Base-by-base conservation (phyloP, 164 flowering plant genomes). In the Umbellularia californica region DNA sequence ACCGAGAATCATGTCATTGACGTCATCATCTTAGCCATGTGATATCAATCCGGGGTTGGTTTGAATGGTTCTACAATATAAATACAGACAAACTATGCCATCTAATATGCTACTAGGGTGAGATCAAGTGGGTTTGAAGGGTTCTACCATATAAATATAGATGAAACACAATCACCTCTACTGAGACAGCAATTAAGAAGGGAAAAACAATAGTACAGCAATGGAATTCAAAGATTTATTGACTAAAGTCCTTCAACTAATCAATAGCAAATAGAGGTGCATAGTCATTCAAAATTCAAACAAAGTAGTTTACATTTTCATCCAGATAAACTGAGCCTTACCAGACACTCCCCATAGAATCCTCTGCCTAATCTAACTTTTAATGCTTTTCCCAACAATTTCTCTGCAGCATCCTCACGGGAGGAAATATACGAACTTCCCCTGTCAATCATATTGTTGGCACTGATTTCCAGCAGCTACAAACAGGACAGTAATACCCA, bases 261-360 rank as follows among this genome's bases (percentile, higher is more conserved):
- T n/a, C 23, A 50, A 19, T 27, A 35, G 24, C n/a, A 6, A 69
- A 33, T 20, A 15, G 15, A n/a, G 11, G 13, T 19, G 50, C 15
- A 30, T 2, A 14, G 35, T 30, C 35, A 30, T 30, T 30, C 35
- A 30, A 41, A 41, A 41, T 41, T 41, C 10, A 9, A 41, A 41
- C 47, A 7, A 41, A 41, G 47, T 41, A 41, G 11, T 7, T 41
- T 41, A 41, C 47, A 41, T 41, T 41, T 41, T 41, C 11, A 41
- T 41, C 47, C 5, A 1, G 60, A 15, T 55, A 55, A 20, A 55
- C 60, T 50, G 13, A 72, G 50, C 22, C 17, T 25, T 89, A 95
- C 99, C 96, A 95, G 84, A 80, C 99, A 95, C 70, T 92, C 92
- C 64, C 99, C 99, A 80, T 90, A 95, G 60, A 93, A 75, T 63